Evolutionary conservation across 176 grass and related monocot genomes (phyloP).

Genomic region (Juncus inflexus): DNA sequence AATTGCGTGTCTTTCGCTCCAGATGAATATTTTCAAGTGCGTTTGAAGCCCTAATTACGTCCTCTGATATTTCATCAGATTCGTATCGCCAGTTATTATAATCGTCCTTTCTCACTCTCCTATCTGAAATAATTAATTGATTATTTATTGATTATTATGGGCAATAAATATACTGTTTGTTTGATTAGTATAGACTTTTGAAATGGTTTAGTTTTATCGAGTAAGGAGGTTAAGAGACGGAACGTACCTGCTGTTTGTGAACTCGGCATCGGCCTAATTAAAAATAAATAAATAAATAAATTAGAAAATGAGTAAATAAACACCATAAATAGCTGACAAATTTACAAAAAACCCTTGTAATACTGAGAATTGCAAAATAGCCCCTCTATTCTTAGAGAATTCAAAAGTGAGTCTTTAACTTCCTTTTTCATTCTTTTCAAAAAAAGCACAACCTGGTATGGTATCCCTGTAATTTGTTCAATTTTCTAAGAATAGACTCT

Average conservation of each 20-base stretch:
- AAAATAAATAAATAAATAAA: slow-evolving; percentile 28
- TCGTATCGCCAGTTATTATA: slow-evolving; percentile 81
- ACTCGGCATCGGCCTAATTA: slow-evolving; percentile 48
- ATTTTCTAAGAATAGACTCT: too few relatives aligned
- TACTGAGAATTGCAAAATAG: neutral
- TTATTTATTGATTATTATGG: neutral
- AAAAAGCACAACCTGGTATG: too few relatives aligned
- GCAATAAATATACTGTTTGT: slow-evolving; percentile 4
- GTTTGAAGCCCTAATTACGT: slow-evolving; percentile 64
- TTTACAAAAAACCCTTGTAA: slow-evolving; percentile 1
- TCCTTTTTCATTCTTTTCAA: too few relatives aligned
- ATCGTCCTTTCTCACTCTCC: slow-evolving; percentile 72
- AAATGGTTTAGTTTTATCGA: neutral
- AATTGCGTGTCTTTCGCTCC: slow-evolving; percentile 70
- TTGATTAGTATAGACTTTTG: neutral
- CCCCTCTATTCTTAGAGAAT: too few relatives aligned
- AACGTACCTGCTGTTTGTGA: slow-evolving; percentile 62
- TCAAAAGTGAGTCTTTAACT: too few relatives aligned
- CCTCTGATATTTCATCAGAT: slow-evolving; percentile 73
- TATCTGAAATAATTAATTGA: slow-evolving; percentile 49
- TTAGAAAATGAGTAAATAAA: slow-evolving; percentile 9
- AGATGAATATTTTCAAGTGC: slow-evolving; percentile 77
- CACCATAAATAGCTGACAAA: neutral
- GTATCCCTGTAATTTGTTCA: too few relatives aligned
- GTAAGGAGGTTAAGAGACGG: neutral